Conservation (phyloP, 2,329 filamentous ascomycete species). For the Fusarium mundagurra region DNA sequence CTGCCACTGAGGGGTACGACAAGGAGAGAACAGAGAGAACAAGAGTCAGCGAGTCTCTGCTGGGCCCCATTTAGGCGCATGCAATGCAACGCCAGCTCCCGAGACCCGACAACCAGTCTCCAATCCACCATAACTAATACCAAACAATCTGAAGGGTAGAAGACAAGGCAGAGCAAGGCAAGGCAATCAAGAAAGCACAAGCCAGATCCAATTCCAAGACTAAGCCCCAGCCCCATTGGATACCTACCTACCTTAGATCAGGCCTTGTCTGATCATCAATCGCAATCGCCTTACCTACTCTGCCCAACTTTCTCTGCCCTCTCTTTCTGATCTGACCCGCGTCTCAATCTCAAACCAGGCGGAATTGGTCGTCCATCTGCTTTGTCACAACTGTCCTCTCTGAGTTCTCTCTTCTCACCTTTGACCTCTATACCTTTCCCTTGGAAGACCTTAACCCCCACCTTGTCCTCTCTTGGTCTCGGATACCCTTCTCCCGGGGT, state of each 20-base stretch:
- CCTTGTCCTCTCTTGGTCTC: slow-evolving; percentile 2
- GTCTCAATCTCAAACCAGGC: not conserved
- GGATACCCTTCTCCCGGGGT: slow-evolving; percentile 19
- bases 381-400: not conserved
- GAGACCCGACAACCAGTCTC: slow-evolving; percentile 31
- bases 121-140: slow-evolving; percentile 39
- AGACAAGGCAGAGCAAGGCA: slow-evolving; percentile 9
- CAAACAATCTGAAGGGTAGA: slow-evolving; percentile 23
- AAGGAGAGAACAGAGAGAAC: slow-evolving; percentile 24
- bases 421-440: slow-evolving; percentile 4
- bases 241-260: not conserved
- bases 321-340: not conserved
- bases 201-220: slow-evolving; percentile 22
- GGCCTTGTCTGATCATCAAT: slow-evolving; percentile 6
- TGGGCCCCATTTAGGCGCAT: slow-evolving; percentile 26
- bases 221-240: slow-evolving; percentile 18
- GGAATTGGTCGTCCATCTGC: not conserved
- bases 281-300: slow-evolving; percentile 10
- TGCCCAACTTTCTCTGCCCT: not conserved
- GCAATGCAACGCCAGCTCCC: slow-evolving; percentile 36
- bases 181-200: slow-evolving; percentile 8
- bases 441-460: not conserved
- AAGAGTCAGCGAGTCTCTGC: slow-evolving; percentile 7
- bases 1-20: not conserved
- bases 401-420: not conserved